Evolutionary conservation across 176 grass and related monocot genomes (phyloP), one percentile per base, ranked within the genome.

Genomic region (Musa schizocarpa): DNA sequence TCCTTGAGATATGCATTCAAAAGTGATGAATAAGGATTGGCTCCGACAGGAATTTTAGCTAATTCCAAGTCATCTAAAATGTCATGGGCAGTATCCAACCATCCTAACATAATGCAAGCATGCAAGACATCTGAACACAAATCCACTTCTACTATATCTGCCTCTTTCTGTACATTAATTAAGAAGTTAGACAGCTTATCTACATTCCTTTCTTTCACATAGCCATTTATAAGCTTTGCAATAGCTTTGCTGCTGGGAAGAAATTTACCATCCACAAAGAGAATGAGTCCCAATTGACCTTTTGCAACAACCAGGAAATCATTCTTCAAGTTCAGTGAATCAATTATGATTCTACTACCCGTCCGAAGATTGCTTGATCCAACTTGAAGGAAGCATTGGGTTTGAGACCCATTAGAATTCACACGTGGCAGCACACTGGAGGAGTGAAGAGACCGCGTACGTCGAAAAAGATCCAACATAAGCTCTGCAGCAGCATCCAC

Each of bases 31-130:
- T 93, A 98, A 78, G 79, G 69, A 85, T 53, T 56, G 63, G 69
- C 77, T 75, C 26, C 57, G 6, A 91, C 22, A 50, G 77, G 83
- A 72, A 87, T 72, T 75, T 66, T 68, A 48, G 71, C 90, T 54
- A 72, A 78, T 62, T 91, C 86, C 63, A 98, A 83, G 75, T 82
- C 69, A 83, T 91, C 90, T 14, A 93, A 55, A 53, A 85, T 91
- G 82, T 98, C 94, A 72, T 98, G 88, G 77, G 94, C 77, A 52
- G 68, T 75, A 89, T 91, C 84, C 75, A 91, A 82, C 88, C 90
- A 93, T 74, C 82, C 82, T 80, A 93, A 83, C 72, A 85, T 86
- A 87, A 93, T 87, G 77, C 83, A 93, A 50, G 80, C 84, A 83
- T 52, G 83, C 25, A 91, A 82, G 59, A 85, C 82, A 76, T 85